Base-by-base conservation (phyloP, 192 early-diverging fungal genomes). In the Umbelopsis isabellina region DNA sequence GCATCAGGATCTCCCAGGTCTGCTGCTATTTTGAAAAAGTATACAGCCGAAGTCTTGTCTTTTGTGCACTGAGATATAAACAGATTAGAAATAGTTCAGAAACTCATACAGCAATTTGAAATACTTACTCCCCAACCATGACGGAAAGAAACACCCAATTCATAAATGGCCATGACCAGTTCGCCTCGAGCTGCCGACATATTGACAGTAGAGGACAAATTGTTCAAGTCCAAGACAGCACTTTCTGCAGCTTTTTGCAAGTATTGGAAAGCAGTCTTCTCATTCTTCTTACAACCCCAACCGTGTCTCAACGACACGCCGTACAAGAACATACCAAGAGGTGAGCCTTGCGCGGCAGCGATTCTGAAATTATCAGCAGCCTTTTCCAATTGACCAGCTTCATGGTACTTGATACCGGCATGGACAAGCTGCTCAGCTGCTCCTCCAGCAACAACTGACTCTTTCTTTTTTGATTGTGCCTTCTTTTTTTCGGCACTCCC, bases 1-100 rank as follows among this genome's bases (percentile, higher is more conserved):
- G 92, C 89, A 70, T 93, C 91, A 4, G 87, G 80, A 67, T 93
- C 91, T 18, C 91, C 91, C 25, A 93, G 74, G 61, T 92, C 86
- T 2, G 93, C 93, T 2, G 91, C 91, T 49, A 94, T 87, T 70
- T 91, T 90, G 78, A 94, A 94, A 70, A 91, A 94, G 65, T 91
- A 88, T 1, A 87, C 90, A 0, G 93, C 93, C 1, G 87, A 86
- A 46, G 84, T 80, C 49, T 91, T 93, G 74, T 92, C 88, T 30
- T 88, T 90, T 66, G 83, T 72, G 12, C 76, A 78, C 74, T 75
- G 48, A 21, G 46, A 67, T 46, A 52, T 23, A 20, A 33, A 15
- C 35, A 16, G 44, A 58, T 30, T 25, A 30, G 7, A 35, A 35
- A 1, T 6, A 5, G 6, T 4, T 41, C 37, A 41, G 37, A 41